phyloP scores from a whole-genome alignment of 805 yeast genomes.

The Nakazawaea molendinolei region DNA sequence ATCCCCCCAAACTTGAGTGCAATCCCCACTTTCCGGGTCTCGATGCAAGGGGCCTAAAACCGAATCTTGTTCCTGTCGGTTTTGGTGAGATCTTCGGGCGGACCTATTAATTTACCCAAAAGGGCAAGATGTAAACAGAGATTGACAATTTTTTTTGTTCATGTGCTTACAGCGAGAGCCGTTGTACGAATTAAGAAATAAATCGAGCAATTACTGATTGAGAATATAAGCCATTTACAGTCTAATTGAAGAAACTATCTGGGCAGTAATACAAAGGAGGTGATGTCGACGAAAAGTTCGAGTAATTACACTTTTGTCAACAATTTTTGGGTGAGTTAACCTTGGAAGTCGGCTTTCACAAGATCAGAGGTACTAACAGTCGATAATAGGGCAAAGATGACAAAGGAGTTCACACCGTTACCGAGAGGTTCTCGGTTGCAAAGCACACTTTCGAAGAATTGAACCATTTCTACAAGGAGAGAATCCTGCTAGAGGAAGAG shows the following conservation, averaged over 20 bases:
- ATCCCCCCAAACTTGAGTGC: no score
- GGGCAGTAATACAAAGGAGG: neutral
- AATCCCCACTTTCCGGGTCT: no score
- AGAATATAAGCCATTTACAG: neutral
- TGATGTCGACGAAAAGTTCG: neutral
- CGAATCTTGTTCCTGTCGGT: no score
- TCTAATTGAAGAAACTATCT: neutral
- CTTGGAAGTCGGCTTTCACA: conserved; percentile 10
- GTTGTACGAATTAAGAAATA: no score
- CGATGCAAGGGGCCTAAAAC: no score
- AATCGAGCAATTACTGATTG: no score
- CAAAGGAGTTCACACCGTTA: conserved; percentile 48
- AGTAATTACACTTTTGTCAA: conserved; percentile 32
- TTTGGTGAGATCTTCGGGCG: no score
- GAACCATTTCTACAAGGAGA: conserved; percentile 42
- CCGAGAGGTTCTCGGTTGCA: conserved; percentile 52
- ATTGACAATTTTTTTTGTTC: neutral
- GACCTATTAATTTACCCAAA: conserved; percentile 11
- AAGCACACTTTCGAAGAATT: conserved; percentile 50
- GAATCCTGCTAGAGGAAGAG: conserved; percentile 65
- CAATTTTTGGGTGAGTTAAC: conserved; percentile 39
- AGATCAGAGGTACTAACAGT: neutral
- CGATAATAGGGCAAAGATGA: conserved; percentile 53
- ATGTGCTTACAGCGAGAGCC: no score
- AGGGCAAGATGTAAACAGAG: conserved; percentile 7